These are phyloP conservation scores for Herpetospermum pedunculosum DNA, from an alignment of 306 rosid genomes.

Conservation along the genomic window DNA sequence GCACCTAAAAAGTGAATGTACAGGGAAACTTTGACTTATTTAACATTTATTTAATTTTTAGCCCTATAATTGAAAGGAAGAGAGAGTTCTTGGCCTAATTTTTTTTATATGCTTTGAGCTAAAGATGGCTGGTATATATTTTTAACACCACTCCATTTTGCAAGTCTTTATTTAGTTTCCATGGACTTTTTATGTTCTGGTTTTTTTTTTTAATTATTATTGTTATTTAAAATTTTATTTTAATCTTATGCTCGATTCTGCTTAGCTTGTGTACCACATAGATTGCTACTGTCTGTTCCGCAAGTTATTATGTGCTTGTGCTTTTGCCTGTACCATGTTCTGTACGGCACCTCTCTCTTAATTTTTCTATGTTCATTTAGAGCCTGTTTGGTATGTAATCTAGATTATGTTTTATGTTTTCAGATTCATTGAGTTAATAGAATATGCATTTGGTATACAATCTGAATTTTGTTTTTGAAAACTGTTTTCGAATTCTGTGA, in stretches of 20 bases:
- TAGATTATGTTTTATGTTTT: too few species aligned
- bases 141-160: background rate
- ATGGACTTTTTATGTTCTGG: background rate
- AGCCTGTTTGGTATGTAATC: too few species aligned
- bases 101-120: background rate
- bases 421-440: too few species aligned
- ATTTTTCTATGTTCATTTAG: conserved; percentile 5
- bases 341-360: background rate
- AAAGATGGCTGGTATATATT: background rate
- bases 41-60: too few species aligned
- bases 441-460: too few species aligned
- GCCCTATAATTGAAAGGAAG: too few species aligned
- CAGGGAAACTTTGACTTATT: too few species aligned
- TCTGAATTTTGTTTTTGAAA: too few species aligned
- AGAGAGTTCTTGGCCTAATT: background rate
- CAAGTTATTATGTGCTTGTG: background rate
- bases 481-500: too few species aligned
- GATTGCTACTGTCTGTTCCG: background rate
- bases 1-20: too few species aligned
- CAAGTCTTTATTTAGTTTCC: background rate
- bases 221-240: too few species aligned
- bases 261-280: background rate
- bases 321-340: background rate
- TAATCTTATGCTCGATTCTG: background rate
- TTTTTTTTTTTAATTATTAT: background rate